A percentile compares a stretch with the other conserved stretches of the same genome.
phyloP scores from a whole-genome alignment of 768 basidiomycete genomes.

The Suillus americanus region DNA sequence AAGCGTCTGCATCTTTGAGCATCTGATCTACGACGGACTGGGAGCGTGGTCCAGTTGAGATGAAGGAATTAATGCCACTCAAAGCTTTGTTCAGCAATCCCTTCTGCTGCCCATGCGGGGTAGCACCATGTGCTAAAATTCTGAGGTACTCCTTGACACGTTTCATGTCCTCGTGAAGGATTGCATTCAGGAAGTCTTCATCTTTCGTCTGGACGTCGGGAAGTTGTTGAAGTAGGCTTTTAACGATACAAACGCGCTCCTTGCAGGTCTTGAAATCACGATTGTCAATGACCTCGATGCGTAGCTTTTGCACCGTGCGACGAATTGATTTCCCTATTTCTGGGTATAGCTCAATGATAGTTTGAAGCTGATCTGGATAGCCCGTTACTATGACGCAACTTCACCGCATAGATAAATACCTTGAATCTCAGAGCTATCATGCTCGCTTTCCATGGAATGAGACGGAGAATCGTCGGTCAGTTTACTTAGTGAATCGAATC shows the following conservation, averaged over 20 bases:
- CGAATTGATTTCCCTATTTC: constrained; percentile 7
- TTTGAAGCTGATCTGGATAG: constrained; percentile 12
- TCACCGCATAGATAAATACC: background rate
- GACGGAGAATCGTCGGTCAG: background rate
- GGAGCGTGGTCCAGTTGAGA: background rate
- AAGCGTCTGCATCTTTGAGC: constrained; percentile 3
- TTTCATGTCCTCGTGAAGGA: constrained; percentile 4
- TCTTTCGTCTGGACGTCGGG: constrained; percentile 1
- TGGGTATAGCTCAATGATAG: constrained; percentile 13
- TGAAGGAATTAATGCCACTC: background rate
- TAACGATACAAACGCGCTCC: constrained; percentile 13
- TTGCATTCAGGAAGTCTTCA: constrained; percentile 4
- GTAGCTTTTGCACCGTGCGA: background rate
- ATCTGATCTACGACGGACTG: constrained; percentile 2
- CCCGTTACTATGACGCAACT: background rate
- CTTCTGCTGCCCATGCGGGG: background rate
- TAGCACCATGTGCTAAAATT: background rate
- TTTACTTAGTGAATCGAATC: background rate
- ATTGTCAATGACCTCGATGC: constrained; percentile 6
- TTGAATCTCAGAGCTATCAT: background rate
- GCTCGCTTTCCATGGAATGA: background rate
- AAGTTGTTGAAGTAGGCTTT: constrained; percentile 4
- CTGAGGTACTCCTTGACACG: constrained; percentile 2
- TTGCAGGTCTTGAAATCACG: constrained; percentile 15
- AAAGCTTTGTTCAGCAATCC: background rate